Conservation (phyloP, 2,329 filamentous ascomycete genomes). For the Xylariaceae sp. region DNA sequence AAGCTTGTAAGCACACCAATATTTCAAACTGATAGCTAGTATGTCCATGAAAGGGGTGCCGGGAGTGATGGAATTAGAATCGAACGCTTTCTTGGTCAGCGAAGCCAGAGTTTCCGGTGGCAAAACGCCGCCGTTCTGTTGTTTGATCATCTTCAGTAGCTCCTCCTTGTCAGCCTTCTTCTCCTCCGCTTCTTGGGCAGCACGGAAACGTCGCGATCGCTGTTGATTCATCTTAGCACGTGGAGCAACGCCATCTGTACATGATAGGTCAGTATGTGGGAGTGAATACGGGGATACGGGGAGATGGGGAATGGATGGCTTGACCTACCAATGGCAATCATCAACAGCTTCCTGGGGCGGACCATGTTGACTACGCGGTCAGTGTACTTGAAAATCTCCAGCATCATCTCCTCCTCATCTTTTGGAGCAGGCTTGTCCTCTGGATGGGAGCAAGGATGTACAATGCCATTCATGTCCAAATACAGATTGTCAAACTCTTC, state of each 20-base stretch:
- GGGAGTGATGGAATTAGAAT: constrained; percentile 82
- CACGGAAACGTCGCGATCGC: constrained; percentile 89
- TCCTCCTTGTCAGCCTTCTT: constrained; percentile 90
- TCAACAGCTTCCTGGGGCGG: constrained; percentile 86
- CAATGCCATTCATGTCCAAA: constrained; percentile 98
- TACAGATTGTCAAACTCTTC: constrained; percentile 98
- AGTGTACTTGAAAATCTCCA: constrained; percentile 98
- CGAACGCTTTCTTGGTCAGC: constrained; percentile 84
- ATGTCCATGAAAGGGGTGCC: constrained; percentile 99
- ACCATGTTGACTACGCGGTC: constrained; percentile 99
- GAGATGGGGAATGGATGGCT: not conserved
- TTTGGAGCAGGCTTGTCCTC: constrained; percentile 87
- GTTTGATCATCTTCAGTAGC: constrained; percentile 77
- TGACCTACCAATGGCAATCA: constrained; percentile 87
- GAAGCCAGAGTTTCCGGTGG: constrained; percentile 59
- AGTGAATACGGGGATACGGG: too few species aligned
- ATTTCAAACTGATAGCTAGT: constrained; percentile 81
- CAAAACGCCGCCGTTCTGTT: constrained; percentile 65
- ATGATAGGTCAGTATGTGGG: constrained; percentile 5
- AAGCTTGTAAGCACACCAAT: constrained; percentile 97
- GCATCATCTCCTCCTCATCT: constrained; percentile 99
- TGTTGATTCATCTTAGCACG: constrained; percentile 99
- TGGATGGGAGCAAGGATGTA: constrained; percentile 96
- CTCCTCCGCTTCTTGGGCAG: constrained; percentile 89
- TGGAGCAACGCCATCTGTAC: constrained; percentile 85